A percentile compares a stretch with the other conserved stretches of the same genome.
These are phyloP conservation scores for Melaleuca quinquenervia DNA, from an alignment of 345 rosid genomes.

Conservation along the genomic window DNA sequence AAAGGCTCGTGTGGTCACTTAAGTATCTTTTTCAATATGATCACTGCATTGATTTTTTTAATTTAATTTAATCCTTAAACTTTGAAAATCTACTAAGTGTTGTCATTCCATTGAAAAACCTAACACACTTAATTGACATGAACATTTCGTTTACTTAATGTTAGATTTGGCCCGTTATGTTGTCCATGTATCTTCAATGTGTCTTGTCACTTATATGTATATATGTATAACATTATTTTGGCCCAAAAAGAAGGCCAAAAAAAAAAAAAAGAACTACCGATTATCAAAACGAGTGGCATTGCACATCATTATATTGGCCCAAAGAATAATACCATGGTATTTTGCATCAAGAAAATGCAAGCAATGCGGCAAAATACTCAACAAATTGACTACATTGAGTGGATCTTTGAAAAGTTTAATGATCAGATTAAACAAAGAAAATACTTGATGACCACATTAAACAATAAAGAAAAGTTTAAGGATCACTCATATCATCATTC, in stretches of 20 bases:
- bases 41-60: neutral
- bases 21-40: neutral
- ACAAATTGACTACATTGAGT: neutral
- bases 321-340: too few relatives aligned
- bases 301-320: too few relatives aligned
- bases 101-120: neutral
- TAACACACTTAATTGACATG: rapidly evolving
- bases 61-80: neutral
- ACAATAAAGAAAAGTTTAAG: neutral
- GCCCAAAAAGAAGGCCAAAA: too few relatives aligned
- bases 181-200: too few relatives aligned
- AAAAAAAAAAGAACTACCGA: too few relatives aligned
- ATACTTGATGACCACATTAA: rapidly evolving
- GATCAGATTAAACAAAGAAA: neutral
- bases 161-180: neutral
- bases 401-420: neutral
- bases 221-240: too few relatives aligned
- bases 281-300: too few relatives aligned
- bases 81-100: neutral
- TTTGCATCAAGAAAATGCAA: neutral
- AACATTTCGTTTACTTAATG: neutral
- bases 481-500: neutral
- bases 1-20: neutral
- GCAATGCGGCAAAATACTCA: neutral
- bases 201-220: too few relatives aligned